Evolutionary conservation across 1,284 basidiomycete species (phyloP).

Genomic region (Wallemia hederae): DNA sequence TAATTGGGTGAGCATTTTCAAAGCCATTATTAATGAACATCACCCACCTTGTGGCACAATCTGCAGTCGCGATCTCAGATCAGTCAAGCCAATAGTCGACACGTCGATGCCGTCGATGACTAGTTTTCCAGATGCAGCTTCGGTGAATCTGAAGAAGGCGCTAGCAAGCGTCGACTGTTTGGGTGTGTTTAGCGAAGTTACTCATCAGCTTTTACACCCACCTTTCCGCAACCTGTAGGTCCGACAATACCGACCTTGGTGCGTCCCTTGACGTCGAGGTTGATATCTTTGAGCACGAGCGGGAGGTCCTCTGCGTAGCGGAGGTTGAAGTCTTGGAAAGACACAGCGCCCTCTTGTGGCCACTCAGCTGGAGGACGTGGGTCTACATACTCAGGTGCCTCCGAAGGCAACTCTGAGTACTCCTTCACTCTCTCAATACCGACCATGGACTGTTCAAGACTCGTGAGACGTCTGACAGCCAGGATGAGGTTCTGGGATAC

Average conservation of each 20-base stretch:
- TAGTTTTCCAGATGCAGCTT: conserved; percentile 53
- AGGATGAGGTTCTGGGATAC: conserved; percentile 6
- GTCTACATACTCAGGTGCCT: conserved; percentile 51
- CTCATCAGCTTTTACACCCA: conserved; percentile 11
- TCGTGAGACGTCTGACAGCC: conserved; percentile 37
- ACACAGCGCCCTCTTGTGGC: conserved; percentile 46
- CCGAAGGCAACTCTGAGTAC: conserved; percentile 47
- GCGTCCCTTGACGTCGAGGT: conserved; percentile 41
- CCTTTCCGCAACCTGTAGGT: conserved; percentile 40
- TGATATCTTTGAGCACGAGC: conserved; percentile 51
- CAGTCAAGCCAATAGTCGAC: conserved; percentile 52
- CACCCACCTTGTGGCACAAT: conserved; percentile 26
- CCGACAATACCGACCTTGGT: conserved; percentile 55
- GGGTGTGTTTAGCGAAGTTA: neutral
- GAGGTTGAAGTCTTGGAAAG: conserved; percentile 51
- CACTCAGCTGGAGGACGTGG: conserved; percentile 54
- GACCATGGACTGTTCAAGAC: conserved; percentile 76
- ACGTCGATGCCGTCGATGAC: conserved; percentile 68
- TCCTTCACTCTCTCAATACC: conserved; percentile 74
- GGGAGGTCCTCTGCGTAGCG: conserved; percentile 65
- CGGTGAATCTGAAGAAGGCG: conserved; percentile 85
- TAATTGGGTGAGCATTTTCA: neutral
- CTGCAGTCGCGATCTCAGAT: conserved; percentile 30
- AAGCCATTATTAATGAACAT: conserved; percentile 56
- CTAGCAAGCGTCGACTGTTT: conserved; percentile 51